Conservation (phyloP, 2,329 filamentous ascomycete genomes). For the Paecilomyces formosus region DNA sequence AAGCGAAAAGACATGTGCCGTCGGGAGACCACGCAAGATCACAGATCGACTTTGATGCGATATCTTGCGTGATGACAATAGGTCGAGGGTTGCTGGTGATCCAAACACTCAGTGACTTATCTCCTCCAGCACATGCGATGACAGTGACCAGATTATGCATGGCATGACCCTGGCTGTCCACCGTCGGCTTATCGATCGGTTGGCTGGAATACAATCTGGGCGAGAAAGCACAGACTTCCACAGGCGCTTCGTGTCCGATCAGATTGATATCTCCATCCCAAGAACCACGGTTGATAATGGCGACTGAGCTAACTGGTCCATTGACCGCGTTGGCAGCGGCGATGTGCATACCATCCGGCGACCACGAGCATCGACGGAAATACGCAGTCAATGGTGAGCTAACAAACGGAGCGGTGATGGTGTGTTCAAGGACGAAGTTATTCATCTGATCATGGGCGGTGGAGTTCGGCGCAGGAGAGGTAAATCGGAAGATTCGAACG, state of each 20-base stretch:
- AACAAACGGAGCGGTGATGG: conserved; percentile 77
- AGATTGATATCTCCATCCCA: conserved; percentile 98
- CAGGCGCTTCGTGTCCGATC: conserved; percentile 93
- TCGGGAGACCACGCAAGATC: conserved; percentile 93
- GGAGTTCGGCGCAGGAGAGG: conserved; percentile 80
- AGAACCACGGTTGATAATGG: conserved; percentile 81
- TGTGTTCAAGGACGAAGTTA: conserved; percentile 93
- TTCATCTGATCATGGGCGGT: conserved; percentile 92
- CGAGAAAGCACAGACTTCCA: conserved; percentile 95
- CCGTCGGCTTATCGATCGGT: conserved; percentile 46
- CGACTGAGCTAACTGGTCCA: conserved; percentile 91
- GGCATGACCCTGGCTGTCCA: conserved; percentile 31
- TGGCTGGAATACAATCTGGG: conserved; percentile 77
- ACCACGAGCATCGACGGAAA: conserved; percentile 95
- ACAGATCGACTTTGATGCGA: conserved; percentile 85
- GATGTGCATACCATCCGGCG: conserved; percentile 92
- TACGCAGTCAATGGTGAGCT: conserved; percentile 94
- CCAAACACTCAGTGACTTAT: conserved; percentile 95
- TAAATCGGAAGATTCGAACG: conserved; percentile 95
- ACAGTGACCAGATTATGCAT: conserved; percentile 65
- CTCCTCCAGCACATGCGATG: conserved; percentile 92
- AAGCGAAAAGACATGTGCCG: conserved; percentile 77
- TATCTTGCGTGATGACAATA: conserved; percentile 80
- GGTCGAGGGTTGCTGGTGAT: conserved; percentile 92
- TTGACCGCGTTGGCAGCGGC: conserved; percentile 96